Evolutionary conservation across 2,329 filamentous ascomycete genomes (phyloP).

Genomic region (Fusarium sacchari): DNA sequence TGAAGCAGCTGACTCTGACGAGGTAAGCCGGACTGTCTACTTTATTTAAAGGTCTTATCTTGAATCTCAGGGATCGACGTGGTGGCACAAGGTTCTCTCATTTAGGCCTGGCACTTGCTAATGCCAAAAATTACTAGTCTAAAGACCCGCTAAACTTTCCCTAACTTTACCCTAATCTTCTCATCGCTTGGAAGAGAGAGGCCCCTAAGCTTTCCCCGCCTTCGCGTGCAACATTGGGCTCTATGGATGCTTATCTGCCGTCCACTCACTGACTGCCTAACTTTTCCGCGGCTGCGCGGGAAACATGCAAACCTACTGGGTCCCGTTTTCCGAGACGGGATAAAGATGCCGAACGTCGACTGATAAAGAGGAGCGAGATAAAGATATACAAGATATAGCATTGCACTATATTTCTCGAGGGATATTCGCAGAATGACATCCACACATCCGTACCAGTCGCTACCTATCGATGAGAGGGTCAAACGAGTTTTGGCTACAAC

Average conservation of each 20-base stretch:
- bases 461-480: background rate
- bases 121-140: background rate
- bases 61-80: background rate
- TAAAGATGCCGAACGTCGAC: accelerated
- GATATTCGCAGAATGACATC: background rate
- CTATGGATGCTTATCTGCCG: background rate
- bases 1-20: background rate
- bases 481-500: background rate
- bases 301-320: background rate
- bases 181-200: background rate
- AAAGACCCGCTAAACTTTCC: background rate
- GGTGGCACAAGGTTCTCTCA: too few relatives aligned
- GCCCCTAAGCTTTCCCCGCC: too few relatives aligned
- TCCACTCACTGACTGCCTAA: background rate
- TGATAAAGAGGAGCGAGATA: background rate
- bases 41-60: background rate
- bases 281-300: slow-evolving; percentile 3
- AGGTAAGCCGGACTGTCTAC: background rate
- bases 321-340: background rate
- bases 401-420: accelerated
- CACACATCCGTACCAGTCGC: background rate
- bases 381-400: too few relatives aligned
- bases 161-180: background rate
- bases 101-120: too few relatives aligned
- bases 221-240: too few relatives aligned